Evolutionary conservation across 441 rosid species (phyloP).

Genomic region (Hura crepitans): DNA sequence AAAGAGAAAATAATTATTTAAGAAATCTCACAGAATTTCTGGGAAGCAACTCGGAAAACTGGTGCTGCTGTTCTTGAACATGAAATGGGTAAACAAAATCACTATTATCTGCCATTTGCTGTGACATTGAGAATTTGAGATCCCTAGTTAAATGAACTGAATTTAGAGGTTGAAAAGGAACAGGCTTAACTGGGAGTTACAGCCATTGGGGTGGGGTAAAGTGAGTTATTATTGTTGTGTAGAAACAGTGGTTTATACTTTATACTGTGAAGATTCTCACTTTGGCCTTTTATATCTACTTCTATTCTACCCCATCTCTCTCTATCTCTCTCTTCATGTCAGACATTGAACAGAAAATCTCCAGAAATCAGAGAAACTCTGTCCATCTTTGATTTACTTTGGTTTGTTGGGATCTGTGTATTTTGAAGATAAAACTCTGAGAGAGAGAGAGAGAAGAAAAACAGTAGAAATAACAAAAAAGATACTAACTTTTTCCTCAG

Average conservation of each 20-base stretch:
- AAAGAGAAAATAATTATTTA: constrained; percentile 12
- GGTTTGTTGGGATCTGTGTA: constrained; percentile 57
- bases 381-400: constrained; percentile 41
- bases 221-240: constrained; percentile 26
- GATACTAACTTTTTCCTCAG: constrained; percentile 39
- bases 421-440: constrained; percentile 25
- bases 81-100: constrained; percentile 31
- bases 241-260: constrained; percentile 10
- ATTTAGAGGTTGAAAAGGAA: constrained; percentile 16
- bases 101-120: constrained; percentile 28
- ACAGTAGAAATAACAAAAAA: constrained; percentile 31
- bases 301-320: neutral
- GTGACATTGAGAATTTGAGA: neutral
- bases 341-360: constrained; percentile 47
- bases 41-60: constrained; percentile 25
- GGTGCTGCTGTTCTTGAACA: constrained; percentile 26
- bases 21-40: constrained; percentile 25
- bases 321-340: constrained; percentile 35
- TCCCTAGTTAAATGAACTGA: constrained; percentile 22
- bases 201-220: constrained; percentile 36
- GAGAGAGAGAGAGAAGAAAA: constrained; percentile 22
- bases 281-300: constrained; percentile 25
- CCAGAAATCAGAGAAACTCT: constrained; percentile 34
- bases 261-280: constrained; percentile 43
- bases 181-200: constrained; percentile 34